Evolutionary conservation across 1,284 basidiomycete genomes (phyloP), one percentile per base, ranked within the genome.

Genomic region (Cryptococcus wingfieldii): DNA sequence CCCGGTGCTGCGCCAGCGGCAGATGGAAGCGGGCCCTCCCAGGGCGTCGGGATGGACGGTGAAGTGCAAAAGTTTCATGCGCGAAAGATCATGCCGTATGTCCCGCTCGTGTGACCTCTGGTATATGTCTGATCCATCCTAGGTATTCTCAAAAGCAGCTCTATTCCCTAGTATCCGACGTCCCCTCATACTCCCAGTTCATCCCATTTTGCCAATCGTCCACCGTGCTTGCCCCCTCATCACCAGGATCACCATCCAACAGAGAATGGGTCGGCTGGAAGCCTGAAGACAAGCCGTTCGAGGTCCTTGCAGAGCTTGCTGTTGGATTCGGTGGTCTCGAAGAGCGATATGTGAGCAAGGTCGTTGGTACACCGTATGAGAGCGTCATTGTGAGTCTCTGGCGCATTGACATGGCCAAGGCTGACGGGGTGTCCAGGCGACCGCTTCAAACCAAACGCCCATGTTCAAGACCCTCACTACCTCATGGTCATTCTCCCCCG

Each of bases 181-280:
- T 97, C 19, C 83, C 83, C 8, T 87, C 89, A 5, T 98, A 98
- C 76, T 82, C 86, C 12, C 79, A 79, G 50, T 98, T 97, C 70
- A 80, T 98, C 47, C 95, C 95, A 0, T 97, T 91, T 75, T 97
- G 94, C 78, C 84, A 83, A 16, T 78, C 79, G 31, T 90, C 92
- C 2, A 84, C 83, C 25, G 83, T 96, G 44, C 77, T 93, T 41
- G 73, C 74, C 38, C 71, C 63, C 13, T 31, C 27, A n/a, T 41
- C 49, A 9, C 47, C 54, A 31, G 45, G 50, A 50, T 55, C 42
- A 65, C 53, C 52, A 12, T 45, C 55, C 16, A 37, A 49, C 18
- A 18, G 43, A 37, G 49, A 47, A 43, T 62, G 46, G 59, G 45
- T 31, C 13, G 49, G 61, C 14, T 74, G 68, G 71, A 62, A 57